These are phyloP conservation scores for Drechslerella stenobrocha DNA, from an alignment of 2,329 filamentous ascomycete species.

Conservation along the genomic window DNA sequence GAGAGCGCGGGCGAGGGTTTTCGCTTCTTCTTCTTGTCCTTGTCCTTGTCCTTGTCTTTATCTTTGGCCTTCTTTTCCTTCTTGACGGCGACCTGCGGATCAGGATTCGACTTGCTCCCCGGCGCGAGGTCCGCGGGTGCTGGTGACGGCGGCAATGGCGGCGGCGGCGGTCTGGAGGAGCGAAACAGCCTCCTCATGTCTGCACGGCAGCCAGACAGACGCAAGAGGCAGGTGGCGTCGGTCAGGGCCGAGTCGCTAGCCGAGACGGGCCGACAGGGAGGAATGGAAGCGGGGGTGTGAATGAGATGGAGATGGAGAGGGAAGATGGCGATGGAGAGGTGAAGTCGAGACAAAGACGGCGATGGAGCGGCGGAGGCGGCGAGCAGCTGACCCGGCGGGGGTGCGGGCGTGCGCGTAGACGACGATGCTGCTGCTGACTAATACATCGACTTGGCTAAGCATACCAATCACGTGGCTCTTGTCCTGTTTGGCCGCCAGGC, in stretches of 20 bases:
- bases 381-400: too few relatives aligned
- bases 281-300: too few relatives aligned
- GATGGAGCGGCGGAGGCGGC: too few relatives aligned
- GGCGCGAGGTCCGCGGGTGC: constrained; percentile 1
- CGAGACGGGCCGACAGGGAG: too few relatives aligned
- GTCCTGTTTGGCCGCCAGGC: too few relatives aligned
- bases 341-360: too few relatives aligned
- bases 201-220: not conserved
- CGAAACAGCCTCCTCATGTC: constrained; percentile 45
- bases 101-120: constrained; percentile 16
- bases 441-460: too few relatives aligned
- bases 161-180: constrained; percentile 20
- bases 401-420: not conserved
- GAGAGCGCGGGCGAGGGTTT: constrained; percentile 2
- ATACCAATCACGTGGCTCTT: too few relatives aligned
- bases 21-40: constrained; percentile 36
- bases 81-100: constrained; percentile 11
- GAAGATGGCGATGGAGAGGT: too few relatives aligned
- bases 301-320: too few relatives aligned
- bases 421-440: not conserved
- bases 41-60: constrained; percentile 10
- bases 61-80: constrained; percentile 14
- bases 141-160: not conserved
- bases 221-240: too few relatives aligned
- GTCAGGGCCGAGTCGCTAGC: too few relatives aligned